Percentiles rank a stretch among this genome's conserved stretches.
Conservation (phyloP, 768 basidiomycete genomes). For the Dacryopinax primogenitus region DNA sequence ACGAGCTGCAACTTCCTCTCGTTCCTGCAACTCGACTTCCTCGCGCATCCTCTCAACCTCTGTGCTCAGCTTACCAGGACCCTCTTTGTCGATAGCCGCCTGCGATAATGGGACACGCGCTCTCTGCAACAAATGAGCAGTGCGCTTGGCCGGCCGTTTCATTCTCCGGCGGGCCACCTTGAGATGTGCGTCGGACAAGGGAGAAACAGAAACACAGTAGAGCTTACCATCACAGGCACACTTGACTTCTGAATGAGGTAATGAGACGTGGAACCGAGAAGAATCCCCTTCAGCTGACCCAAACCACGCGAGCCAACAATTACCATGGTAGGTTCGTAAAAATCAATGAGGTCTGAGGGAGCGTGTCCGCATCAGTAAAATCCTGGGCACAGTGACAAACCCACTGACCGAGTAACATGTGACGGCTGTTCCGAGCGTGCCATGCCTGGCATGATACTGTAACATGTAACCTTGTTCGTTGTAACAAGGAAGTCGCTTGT, state of each 20-base stretch:
- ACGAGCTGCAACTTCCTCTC: neutral
- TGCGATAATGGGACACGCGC: slow-evolving; percentile 75
- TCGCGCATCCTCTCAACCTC: slow-evolving; percentile 72
- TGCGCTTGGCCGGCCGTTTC: slow-evolving; percentile 70
- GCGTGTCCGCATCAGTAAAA: neutral
- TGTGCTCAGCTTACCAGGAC: slow-evolving; percentile 62
- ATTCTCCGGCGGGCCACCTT: slow-evolving; percentile 73
- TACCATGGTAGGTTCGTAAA: slow-evolving; percentile 75
- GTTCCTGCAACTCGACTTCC: slow-evolving; percentile 57
- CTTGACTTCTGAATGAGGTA: slow-evolving; percentile 91
- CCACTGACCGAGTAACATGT: slow-evolving; percentile 64
- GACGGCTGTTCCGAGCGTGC: slow-evolving; percentile 89
- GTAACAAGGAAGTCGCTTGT: slow-evolving; percentile 77
- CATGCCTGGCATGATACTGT: slow-evolving; percentile 85
- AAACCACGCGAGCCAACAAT: slow-evolving; percentile 92
- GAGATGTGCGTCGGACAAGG: neutral
- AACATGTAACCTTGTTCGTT: slow-evolving; percentile 80
- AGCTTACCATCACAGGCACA: slow-evolving; percentile 75
- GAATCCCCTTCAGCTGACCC: slow-evolving; percentile 76
- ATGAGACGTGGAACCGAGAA: slow-evolving; percentile 89
- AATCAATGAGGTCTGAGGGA: slow-evolving; percentile 56
- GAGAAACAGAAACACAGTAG: neutral
- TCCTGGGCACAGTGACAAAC: neutral
- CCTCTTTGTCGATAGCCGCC: slow-evolving; percentile 75
- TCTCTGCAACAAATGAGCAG: slow-evolving; percentile 70